Conservation (phyloP, 805 yeast genomes). For the Candida dajiaensis region DNA sequence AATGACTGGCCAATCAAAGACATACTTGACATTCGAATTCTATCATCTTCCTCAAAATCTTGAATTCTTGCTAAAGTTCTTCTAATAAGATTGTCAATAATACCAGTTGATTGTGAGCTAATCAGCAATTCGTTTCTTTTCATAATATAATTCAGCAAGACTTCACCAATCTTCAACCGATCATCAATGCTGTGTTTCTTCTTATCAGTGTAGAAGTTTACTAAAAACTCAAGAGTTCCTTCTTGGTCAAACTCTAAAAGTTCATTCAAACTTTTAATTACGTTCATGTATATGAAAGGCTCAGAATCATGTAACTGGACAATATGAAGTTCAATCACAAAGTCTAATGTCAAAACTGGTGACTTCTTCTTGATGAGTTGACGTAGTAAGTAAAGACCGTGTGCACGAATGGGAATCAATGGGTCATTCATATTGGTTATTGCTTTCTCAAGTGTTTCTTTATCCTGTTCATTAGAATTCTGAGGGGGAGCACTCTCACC, state of each 20-base stretch:
- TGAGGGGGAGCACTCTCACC: background rate
- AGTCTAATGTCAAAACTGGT: conserved; percentile 42
- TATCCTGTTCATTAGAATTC: conserved; percentile 24
- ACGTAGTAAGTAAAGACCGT: conserved; percentile 66
- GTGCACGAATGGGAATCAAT: conserved; percentile 77
- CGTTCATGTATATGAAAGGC: conserved; percentile 81
- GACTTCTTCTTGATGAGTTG: conserved; percentile 46
- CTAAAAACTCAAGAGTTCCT: conserved; percentile 32
- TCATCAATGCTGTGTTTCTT: conserved; percentile 46
- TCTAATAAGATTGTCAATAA: conserved; percentile 37
- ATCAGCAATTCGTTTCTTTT: conserved; percentile 29
- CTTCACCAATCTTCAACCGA: conserved; percentile 79
- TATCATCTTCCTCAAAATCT: conserved; percentile 41
- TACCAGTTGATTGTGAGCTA: conserved; percentile 36
- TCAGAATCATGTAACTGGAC: conserved; percentile 69
- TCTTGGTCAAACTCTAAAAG: conserved; percentile 42
- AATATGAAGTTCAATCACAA: conserved; percentile 57
- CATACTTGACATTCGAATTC: conserved; percentile 79
- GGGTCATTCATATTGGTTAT: conserved; percentile 68
- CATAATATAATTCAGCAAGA: conserved; percentile 50
- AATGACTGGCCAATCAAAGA: conserved; percentile 75
- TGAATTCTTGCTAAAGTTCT: conserved; percentile 37
- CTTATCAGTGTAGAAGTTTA: conserved; percentile 28
- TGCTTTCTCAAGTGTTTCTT: conserved; percentile 48
- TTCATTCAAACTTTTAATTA: conserved; percentile 69